Evolutionary conservation across 139 green algal species (phyloP), one percentile per base, ranked within the genome.

Genomic region (Chlamydomonas incerta): DNA sequence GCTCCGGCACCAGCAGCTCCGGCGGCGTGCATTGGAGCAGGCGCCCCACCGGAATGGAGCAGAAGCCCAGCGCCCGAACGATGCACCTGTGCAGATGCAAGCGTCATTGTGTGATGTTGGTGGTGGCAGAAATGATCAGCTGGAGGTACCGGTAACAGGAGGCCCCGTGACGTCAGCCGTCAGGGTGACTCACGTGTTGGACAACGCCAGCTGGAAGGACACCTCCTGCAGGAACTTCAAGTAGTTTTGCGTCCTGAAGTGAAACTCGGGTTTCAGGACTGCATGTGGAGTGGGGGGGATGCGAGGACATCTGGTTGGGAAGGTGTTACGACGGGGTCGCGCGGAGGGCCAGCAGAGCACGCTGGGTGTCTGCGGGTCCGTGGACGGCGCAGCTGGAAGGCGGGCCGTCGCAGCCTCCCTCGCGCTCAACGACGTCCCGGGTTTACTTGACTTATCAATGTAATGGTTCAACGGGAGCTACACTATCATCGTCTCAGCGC

Each of bases 161-260:
- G 58, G 18, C 58, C 58, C 13, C 52, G 13, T 58, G 58, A 66
- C 23, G 21, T 6, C 6, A 18, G 20, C 58, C 20, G 21, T 14
- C 26, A 29, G 58, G 20, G 58, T 31, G 13, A 15, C 80, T 85
- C 47, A 86, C 80, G 33, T 15, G 55, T 86, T 69, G 9, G 46
- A 0, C 14, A 86, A 33, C 10, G 68, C 68, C 24, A 55, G 33
- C n/a, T 86, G 80, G 21, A 86, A 79, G 50, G 80, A 55, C 41
- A 86, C 80, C 68, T 86, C 80, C 55, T 86, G 80, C 26, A 86
- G 50, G 66, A 86, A 86, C 55, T 86, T 86, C 52, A 4, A 15
- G 50, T 86, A 86, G 69, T 33, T 72, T 2, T 14, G 2, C 1
- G 52, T 33, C 24, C 15, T 17, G 28, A 80, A 71, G 29, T 86